phyloP scores from a whole-genome alignment of 2,329 filamentous ascomycete species.

The Exophiala dermatitidis region DNA sequence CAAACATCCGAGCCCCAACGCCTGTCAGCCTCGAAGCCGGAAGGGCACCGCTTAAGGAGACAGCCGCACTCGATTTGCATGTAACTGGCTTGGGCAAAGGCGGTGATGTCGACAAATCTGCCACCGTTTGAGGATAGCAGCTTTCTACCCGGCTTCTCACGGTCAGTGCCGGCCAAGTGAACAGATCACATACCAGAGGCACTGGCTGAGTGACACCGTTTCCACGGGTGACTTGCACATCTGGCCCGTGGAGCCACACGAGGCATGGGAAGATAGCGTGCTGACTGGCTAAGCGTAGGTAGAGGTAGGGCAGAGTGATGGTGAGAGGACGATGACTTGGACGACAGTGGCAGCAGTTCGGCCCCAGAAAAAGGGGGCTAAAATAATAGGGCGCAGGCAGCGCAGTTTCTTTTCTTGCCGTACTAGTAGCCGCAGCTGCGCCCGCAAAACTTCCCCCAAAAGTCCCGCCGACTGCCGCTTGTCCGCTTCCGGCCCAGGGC shows the following conservation, averaged over 20 bases:
- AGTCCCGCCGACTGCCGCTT: no score
- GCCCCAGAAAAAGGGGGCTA: slow-evolving; percentile 1
- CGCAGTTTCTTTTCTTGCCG: background rate
- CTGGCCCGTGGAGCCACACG: slow-evolving; percentile 1
- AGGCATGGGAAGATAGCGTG: background rate
- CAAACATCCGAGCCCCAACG: background rate
- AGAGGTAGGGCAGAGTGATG: background rate
- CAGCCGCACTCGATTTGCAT: background rate
- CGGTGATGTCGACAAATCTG: background rate
- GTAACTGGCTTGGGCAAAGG: no score
- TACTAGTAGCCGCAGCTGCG: background rate
- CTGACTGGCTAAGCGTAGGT: slow-evolving; percentile 3
- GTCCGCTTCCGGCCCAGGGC: background rate
- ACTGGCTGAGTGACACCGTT: no score
- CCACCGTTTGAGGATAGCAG: background rate
- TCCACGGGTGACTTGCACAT: background rate
- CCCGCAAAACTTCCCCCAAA: background rate
- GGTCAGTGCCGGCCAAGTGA: background rate
- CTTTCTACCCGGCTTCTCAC: background rate
- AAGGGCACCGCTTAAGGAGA: background rate
- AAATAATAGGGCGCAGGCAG: background rate
- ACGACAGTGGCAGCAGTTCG: background rate
- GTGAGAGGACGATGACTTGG: background rate
- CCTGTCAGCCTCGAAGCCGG: background rate
- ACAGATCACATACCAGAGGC: background rate